phyloP scores from a whole-genome alignment of 768 basidiomycete genomes.

The Austroboletus eburneus region DNA sequence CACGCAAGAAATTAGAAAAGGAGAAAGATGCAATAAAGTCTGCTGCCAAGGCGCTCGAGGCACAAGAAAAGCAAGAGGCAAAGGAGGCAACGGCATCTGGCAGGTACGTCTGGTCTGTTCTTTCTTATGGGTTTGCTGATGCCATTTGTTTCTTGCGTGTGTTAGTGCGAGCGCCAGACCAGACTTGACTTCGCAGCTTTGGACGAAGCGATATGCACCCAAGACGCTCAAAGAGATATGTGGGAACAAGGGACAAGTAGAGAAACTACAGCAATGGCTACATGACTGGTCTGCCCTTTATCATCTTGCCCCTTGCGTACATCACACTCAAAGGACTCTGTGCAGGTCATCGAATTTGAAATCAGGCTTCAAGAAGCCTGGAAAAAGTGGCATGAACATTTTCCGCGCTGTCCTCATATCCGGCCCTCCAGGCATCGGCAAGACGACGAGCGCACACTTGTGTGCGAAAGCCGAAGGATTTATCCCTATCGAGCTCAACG shows the following conservation, averaged over 20 bases:
- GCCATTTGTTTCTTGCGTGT: not conserved
- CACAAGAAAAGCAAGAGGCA: slow-evolving; percentile 55
- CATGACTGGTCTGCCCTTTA: slow-evolving; percentile 67
- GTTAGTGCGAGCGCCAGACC: slow-evolving; percentile 30
- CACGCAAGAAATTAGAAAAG: slow-evolving; percentile 73
- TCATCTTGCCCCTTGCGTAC: too few relatives aligned
- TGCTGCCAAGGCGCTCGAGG: slow-evolving; percentile 76
- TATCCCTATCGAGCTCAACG: slow-evolving; percentile 93
- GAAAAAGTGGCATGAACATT: slow-evolving; percentile 82
- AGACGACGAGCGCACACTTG: slow-evolving; percentile 94
- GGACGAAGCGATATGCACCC: slow-evolving; percentile 96
- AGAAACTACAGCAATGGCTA: slow-evolving; percentile 86
- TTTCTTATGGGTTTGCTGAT: not conserved
- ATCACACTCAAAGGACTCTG: too few relatives aligned
- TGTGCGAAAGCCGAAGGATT: slow-evolving; percentile 89
- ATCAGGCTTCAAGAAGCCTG: slow-evolving; percentile 86
- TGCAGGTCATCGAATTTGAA: slow-evolving; percentile 71
- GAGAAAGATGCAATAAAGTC: slow-evolving; percentile 72
- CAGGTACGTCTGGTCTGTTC: slow-evolving; percentile 14
- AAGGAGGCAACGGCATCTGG: slow-evolving; percentile 22
- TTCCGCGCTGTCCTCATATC: slow-evolving; percentile 87
- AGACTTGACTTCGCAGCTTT: slow-evolving; percentile 65
- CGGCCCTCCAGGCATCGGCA: slow-evolving; percentile 95
- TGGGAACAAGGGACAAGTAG: slow-evolving; percentile 90
- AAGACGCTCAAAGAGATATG: slow-evolving; percentile 84